Evolutionary conservation across 1,139 yeast genomes (phyloP).

Genomic region (Scheffersomyces insectosa): DNA sequence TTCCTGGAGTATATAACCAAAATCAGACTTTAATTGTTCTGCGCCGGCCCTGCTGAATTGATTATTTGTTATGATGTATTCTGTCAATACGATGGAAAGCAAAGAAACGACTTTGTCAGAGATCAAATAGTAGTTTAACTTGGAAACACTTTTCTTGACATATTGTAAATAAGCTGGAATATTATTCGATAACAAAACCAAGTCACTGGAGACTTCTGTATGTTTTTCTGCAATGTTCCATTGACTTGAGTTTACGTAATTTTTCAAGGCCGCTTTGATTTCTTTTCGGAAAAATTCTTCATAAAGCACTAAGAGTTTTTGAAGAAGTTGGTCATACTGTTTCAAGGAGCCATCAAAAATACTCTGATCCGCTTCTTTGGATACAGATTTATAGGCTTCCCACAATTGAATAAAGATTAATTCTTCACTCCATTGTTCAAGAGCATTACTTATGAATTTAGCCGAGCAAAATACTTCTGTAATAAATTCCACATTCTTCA

Average conservation of each 20-base stretch:
- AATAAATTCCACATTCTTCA: constrained; percentile 52
- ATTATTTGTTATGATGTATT: constrained; percentile 63
- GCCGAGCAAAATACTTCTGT: constrained; percentile 65
- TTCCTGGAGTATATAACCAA: constrained; percentile 42
- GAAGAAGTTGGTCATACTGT: constrained; percentile 46
- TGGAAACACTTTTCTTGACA: constrained; percentile 30
- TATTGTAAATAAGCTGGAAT: constrained; percentile 37
- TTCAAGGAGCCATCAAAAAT: constrained; percentile 55
- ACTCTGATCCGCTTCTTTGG: constrained; percentile 32
- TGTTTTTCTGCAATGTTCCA: constrained; percentile 27
- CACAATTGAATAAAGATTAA: constrained; percentile 66
- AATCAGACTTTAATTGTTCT: constrained; percentile 55
- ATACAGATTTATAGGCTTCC: constrained; percentile 39
- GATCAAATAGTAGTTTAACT: constrained; percentile 29
- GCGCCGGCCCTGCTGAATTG: constrained; percentile 60
- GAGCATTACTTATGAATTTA: constrained; percentile 48
- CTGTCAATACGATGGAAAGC: constrained; percentile 52
- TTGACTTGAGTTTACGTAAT: constrained; percentile 46
- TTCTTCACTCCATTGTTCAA: constrained; percentile 67
- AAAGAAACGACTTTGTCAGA: constrained; percentile 43
- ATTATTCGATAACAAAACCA: constrained; percentile 34
- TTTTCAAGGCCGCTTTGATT: constrained; percentile 49
- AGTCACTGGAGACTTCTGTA: constrained; percentile 32
- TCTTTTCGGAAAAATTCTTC: constrained; percentile 51
- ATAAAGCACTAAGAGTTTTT: constrained; percentile 39